Percentiles rank a stretch among this genome's conserved stretches.
Conservation (phyloP, 1,139 yeast species). For the Debaryomycetaceae sp. region DNA sequence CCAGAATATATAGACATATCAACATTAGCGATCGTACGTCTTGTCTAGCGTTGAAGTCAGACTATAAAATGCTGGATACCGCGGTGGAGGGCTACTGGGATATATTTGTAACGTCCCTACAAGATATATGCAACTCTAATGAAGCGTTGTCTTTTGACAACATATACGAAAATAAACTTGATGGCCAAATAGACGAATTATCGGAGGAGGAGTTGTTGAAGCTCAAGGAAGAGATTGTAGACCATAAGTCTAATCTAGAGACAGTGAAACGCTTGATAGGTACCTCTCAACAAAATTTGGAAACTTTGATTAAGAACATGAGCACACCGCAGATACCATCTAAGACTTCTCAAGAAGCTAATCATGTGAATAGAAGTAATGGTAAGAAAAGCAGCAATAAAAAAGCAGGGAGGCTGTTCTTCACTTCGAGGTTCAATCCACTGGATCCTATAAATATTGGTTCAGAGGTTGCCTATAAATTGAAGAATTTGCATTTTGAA, state of each 20-base stretch:
- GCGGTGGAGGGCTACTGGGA: slow-evolving; percentile 65
- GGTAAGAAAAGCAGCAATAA: slow-evolving; percentile 22
- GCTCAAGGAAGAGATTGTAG: slow-evolving; percentile 39
- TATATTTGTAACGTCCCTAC: slow-evolving; percentile 59
- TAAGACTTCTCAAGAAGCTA: slow-evolving; percentile 1
- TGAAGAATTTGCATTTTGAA: slow-evolving; percentile 62
- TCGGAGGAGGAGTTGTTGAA: slow-evolving; percentile 35
- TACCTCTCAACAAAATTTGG: slow-evolving; percentile 39
- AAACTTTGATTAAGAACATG: slow-evolving; percentile 26
- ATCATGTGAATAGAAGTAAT: slow-evolving; percentile 12
- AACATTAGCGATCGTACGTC: background rate
- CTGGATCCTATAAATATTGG: slow-evolving; percentile 62
- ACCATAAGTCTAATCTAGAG: slow-evolving; percentile 56
- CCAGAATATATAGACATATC: background rate
- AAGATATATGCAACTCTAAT: slow-evolving; percentile 62
- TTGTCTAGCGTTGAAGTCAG: background rate
- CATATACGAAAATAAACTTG: slow-evolving; percentile 25
- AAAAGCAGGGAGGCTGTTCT: slow-evolving; percentile 39
- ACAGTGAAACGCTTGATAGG: slow-evolving; percentile 49
- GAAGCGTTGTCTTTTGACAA: slow-evolving; percentile 53
- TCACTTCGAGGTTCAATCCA: slow-evolving; percentile 50
- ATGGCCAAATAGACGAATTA: slow-evolving; percentile 12
- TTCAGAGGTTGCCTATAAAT: slow-evolving; percentile 84
- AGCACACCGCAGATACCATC: slow-evolving; percentile 13
- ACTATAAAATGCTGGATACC: slow-evolving; percentile 8